These are phyloP conservation scores for Trypanosoma congolense DNA, from an alignment of 208 protist genomes.

Conservation along the genomic window DNA sequence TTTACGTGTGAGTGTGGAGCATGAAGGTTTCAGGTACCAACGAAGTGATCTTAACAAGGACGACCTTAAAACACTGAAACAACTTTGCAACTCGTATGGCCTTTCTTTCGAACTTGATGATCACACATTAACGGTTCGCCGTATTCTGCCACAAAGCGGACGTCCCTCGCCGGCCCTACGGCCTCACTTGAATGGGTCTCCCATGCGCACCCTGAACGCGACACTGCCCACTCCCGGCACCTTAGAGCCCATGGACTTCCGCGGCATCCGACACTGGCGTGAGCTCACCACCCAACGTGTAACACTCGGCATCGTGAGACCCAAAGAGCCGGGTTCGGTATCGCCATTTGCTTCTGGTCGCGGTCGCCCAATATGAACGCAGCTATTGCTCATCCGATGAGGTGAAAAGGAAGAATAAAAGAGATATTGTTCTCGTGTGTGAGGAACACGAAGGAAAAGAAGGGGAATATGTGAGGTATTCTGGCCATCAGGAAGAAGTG, in stretches of 20 bases:
- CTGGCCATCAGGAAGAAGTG: too few species aligned
- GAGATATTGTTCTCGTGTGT: too few species aligned
- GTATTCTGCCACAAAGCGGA: conserved; percentile 43
- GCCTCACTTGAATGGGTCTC: conserved; percentile 2
- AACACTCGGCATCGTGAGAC: conserved; percentile 42
- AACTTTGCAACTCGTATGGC: conserved; percentile 72
- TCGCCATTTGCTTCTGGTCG: conserved; percentile 56
- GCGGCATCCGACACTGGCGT: conserved; percentile 71
- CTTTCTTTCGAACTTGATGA: conserved; percentile 58
- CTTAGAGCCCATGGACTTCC: conserved; percentile 68
- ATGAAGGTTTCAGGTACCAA: conserved; percentile 68
- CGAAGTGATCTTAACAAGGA: conserved; percentile 58
- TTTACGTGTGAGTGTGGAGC: conserved; percentile 66
- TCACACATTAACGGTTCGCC: conserved; percentile 57
- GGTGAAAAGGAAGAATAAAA: too few species aligned
- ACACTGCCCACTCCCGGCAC: conserved; percentile 44
- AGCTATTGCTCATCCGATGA: not conserved
- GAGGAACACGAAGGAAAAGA: too few species aligned
- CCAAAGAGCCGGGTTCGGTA: conserved; percentile 52
- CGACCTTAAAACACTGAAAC: conserved; percentile 67
- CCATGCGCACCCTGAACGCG: conserved; percentile 23
- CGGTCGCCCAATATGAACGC: conserved; percentile 38
- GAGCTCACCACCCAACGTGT: conserved; percentile 37
- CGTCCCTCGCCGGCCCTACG: conserved; percentile 61
- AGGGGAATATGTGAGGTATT: too few species aligned